phyloP scores from a whole-genome alignment of 2,329 filamentous ascomycete genomes.

The Neonectria coccinea region DNA sequence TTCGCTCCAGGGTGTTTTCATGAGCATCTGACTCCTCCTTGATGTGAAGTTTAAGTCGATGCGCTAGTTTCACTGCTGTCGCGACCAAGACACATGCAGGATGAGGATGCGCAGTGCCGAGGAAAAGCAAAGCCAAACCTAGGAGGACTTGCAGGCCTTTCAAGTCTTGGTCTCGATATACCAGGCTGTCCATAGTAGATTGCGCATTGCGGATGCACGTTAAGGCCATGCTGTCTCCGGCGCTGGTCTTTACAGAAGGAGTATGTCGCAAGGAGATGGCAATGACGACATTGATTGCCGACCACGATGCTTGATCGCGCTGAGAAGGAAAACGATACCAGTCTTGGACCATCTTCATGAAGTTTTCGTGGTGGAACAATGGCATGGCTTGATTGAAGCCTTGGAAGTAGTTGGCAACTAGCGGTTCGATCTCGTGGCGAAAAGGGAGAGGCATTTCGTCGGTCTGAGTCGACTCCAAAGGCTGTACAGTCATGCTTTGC shows the following conservation, averaged over 20 bases:
- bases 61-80: constrained; percentile 24
- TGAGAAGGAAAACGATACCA: constrained; percentile 13
- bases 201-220: not conserved
- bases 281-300: constrained; percentile 21
- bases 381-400: constrained; percentile 1
- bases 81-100: constrained; percentile 12
- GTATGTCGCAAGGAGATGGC: constrained; percentile 21
- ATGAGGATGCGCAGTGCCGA: constrained; percentile 6
- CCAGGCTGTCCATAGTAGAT: constrained; percentile 19
- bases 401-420: constrained; percentile 10
- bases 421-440: not conserved
- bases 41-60: constrained; percentile 11
- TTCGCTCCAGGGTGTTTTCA: not conserved
- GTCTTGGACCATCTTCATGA: not conserved
- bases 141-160: constrained; percentile 24
- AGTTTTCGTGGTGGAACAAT: not conserved
- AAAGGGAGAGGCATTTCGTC: constrained; percentile 10
- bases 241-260: not conserved
- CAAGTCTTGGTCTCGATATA: constrained; percentile 6
- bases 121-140: constrained; percentile 4
- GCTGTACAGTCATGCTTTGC: not conserved
- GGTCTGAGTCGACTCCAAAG: not conserved
- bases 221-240: not conserved
- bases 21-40: not conserved
- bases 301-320: not conserved